Conservation (phyloP, 2,329 filamentous ascomycete species). For the Aureobasidium sp. region DNA sequence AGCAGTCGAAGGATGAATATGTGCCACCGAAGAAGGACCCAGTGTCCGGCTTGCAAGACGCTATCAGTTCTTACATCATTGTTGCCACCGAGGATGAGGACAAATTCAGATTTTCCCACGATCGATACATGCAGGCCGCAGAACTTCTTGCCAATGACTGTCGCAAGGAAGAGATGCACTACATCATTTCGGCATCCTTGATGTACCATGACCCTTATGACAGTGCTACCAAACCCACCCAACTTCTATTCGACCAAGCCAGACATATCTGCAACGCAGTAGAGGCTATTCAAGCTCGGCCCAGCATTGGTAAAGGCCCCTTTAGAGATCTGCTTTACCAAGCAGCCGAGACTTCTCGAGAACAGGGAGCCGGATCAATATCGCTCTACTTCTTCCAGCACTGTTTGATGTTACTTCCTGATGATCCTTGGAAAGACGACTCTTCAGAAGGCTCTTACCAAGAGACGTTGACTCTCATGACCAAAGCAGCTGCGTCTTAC, state of each 20-base stretch:
- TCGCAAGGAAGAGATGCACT: constrained; percentile 75
- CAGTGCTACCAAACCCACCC: constrained; percentile 41
- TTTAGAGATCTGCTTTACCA: constrained; percentile 72
- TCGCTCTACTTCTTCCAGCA: constrained; percentile 74
- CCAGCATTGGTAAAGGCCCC: constrained; percentile 38
- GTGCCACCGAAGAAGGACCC: constrained; percentile 56
- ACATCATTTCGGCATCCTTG: constrained; percentile 73
- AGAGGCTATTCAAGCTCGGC: constrained; percentile 59
- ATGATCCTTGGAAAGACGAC: constrained; percentile 60
- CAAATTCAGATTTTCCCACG: constrained; percentile 77
- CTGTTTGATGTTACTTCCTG: constrained; percentile 70
- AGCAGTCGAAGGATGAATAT: constrained; percentile 38
- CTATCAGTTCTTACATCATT: constrained; percentile 72
- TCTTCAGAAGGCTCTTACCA: constrained; percentile 70
- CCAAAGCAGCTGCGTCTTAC: constrained; percentile 73
- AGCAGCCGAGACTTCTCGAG: constrained; percentile 68
- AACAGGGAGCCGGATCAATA: constrained; percentile 74
- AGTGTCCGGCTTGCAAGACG: constrained; percentile 70
- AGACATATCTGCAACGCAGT: constrained; percentile 73
- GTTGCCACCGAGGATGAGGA: constrained; percentile 78
- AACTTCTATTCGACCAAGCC: constrained; percentile 60
- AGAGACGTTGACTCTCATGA: constrained; percentile 73
- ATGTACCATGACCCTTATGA: constrained; percentile 61
- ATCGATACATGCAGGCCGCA: constrained; percentile 77
- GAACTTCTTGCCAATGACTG: constrained; percentile 58